Percentiles rank a stretch among this genome's conserved stretches.
These are phyloP conservation scores for Pythium monospermum DNA, from an alignment of 352 stramenopile species.

Conservation along the genomic window DNA sequence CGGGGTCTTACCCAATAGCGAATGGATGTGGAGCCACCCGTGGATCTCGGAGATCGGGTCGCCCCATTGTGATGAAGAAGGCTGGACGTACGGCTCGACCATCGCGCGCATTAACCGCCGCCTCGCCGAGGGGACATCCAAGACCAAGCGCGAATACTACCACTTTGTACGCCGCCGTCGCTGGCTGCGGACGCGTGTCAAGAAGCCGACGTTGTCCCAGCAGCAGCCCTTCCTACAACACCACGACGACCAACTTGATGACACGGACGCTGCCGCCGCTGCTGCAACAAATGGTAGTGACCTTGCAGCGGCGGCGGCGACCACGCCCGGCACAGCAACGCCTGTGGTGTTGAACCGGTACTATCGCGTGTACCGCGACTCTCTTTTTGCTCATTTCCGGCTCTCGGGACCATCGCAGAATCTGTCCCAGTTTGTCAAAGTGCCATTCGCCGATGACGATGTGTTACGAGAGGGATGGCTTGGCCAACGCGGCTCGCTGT, in stretches of 20 bases:
- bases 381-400: slow-evolving; percentile 60
- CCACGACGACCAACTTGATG: neutral
- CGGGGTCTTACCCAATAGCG: slow-evolving; percentile 46
- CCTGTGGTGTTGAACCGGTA: slow-evolving; percentile 25
- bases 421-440: slow-evolving; percentile 39
- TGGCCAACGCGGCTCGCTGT: slow-evolving; percentile 56
- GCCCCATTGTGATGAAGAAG: slow-evolving; percentile 79
- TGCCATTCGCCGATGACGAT: slow-evolving; percentile 66
- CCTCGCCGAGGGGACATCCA: slow-evolving; percentile 69
- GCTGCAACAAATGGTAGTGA: too few species aligned
- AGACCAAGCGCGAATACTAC: slow-evolving; percentile 69
- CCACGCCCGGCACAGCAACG: neutral
- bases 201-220: slow-evolving; percentile 26
- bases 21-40: slow-evolving; percentile 82
- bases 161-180: slow-evolving; percentile 70
- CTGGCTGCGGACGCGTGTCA: slow-evolving; percentile 78
- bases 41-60: slow-evolving; percentile 76
- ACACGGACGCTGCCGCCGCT: neutral
- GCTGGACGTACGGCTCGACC: slow-evolving; percentile 82
- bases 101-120: slow-evolving; percentile 80
- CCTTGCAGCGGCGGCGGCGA: neutral
- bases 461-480: slow-evolving; percentile 80
- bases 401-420: slow-evolving; percentile 31
- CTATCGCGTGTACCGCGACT: slow-evolving; percentile 68
- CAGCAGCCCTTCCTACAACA: neutral